Base-by-base conservation (phyloP, 2,329 filamentous ascomycete species). In the Aspergillus carbonarius region DNA sequence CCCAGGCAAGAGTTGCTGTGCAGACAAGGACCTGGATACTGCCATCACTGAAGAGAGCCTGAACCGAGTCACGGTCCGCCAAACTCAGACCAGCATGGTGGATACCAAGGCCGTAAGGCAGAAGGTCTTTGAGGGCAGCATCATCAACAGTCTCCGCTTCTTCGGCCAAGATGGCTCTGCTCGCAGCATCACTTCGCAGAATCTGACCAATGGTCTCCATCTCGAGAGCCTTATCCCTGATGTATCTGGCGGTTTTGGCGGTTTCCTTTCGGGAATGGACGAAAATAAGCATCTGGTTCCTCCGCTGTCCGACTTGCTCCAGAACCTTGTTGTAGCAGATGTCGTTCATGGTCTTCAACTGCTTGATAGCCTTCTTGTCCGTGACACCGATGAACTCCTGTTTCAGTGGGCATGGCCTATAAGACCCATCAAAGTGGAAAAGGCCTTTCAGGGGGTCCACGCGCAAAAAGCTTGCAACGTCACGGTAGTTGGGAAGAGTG, bases 281-380 rank as follows among this genome's bases (percentile, higher is more conserved):
- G 71, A 99, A 99, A 60, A 99, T 96, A 39, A 99, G 86, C 93
- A 99, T 97, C 75, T 99, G 95, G 69, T 99, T 96, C 63, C 91
- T 87, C 70, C 96, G 89, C 59, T 89, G 88, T 6, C 95, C 95
- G 30, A 97, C 93, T 72, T 98, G 93, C 75, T 99, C 95, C 55
- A 99, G 85, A 27, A 97, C 93, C 76, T 99, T 99, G 64, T 88
- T 96, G 76, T 99, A 99, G 58, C 92, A 97, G 55, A 99, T 93
- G 68, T 99, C 95, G 71, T 99, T 99, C 95, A 99, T 99, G 0
- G 91, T 96, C 82, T 98, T 97, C 55, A 99, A 81, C 75, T 99
- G 95, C 78, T 98, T 99, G 78, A 99, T 99, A 5, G 95, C 91
- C 75, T 98, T 98, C 79, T 95, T 96, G 67, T 99, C 95, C 0